phyloP scores from a whole-genome alignment of 2,329 filamentous ascomycete genomes.

The Pestalotiopsis sp. region DNA sequence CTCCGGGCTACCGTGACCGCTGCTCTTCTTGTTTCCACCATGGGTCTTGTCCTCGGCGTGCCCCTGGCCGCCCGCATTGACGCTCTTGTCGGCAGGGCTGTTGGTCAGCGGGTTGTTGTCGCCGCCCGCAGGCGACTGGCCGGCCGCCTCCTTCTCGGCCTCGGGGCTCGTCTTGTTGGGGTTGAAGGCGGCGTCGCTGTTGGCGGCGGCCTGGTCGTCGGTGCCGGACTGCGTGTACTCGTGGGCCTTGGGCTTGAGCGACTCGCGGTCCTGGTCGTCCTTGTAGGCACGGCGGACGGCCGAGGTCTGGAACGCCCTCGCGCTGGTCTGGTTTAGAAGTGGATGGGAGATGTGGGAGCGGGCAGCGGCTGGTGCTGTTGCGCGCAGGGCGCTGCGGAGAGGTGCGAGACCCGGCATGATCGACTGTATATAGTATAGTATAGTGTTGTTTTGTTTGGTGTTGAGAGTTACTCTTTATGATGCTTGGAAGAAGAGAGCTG shows the following conservation, averaged over 20 bases:
- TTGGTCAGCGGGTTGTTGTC: constrained; percentile 39
- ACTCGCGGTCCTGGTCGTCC: constrained; percentile 59
- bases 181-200: constrained; percentile 68
- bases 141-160: constrained; percentile 48
- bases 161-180: constrained; percentile 70
- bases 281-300: constrained; percentile 44
- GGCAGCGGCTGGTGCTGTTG: constrained; percentile 15
- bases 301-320: constrained; percentile 37
- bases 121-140: constrained; percentile 24
- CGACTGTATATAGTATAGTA: background rate
- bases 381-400: constrained; percentile 22
- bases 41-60: constrained; percentile 32
- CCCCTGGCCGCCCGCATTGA: constrained; percentile 34
- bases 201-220: constrained; percentile 60
- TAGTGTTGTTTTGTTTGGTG: no score
- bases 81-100: constrained; percentile 47
- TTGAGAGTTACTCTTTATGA: no score
- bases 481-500: background rate
- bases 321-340: background rate
- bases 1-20: constrained; percentile 23
- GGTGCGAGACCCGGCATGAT: constrained; percentile 22
- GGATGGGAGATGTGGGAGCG: constrained; percentile 6
- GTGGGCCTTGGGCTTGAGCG: constrained; percentile 64
- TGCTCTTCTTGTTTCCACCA: constrained; percentile 34
- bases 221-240: constrained; percentile 72